Percentiles rank a stretch among this genome's conserved stretches.
Evolutionary conservation across 257 asterid genomes (phyloP).

Genomic region (Petrea volubilis): DNA sequence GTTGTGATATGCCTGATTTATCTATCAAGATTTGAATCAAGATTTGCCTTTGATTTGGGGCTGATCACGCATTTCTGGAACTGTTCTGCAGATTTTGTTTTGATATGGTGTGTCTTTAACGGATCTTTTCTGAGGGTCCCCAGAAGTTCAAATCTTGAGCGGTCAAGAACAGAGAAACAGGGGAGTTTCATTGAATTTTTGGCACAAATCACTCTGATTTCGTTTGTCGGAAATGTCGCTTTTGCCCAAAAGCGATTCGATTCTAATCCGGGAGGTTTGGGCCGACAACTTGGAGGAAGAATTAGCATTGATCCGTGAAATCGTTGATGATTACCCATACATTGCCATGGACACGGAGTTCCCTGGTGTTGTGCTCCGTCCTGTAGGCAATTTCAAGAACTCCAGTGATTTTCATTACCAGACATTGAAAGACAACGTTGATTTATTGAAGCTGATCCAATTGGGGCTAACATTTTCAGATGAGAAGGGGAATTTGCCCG

Average conservation of each 20-base stretch:
- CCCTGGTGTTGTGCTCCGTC: slow-evolving; percentile 63
- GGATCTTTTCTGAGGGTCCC: slow-evolving; percentile 14
- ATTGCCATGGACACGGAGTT: slow-evolving; percentile 88
- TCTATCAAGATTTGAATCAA: not conserved
- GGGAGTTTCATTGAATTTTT: not conserved
- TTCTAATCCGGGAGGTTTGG: slow-evolving; percentile 82
- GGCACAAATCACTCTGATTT: slow-evolving; percentile 9
- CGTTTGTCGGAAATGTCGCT: slow-evolving; percentile 51
- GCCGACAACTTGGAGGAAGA: slow-evolving; percentile 69
- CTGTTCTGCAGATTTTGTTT: slow-evolving; percentile 45
- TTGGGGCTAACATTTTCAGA: slow-evolving; percentile 71
- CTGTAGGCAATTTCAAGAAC: slow-evolving; percentile 61
- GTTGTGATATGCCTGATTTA: slow-evolving; percentile 2
- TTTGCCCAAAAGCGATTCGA: slow-evolving; percentile 58
- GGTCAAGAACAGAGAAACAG: not conserved
- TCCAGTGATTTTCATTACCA: slow-evolving; percentile 60
- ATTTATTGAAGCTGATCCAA: slow-evolving; percentile 70
- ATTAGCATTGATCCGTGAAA: slow-evolving; percentile 54
- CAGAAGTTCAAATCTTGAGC: slow-evolving; percentile 5
- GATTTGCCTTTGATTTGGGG: slow-evolving; percentile 10
- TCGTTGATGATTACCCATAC: slow-evolving; percentile 66
- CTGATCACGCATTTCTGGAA: not conserved
- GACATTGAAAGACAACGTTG: slow-evolving; percentile 68
- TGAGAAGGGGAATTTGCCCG: slow-evolving; percentile 69
- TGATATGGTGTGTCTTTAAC: slow-evolving; percentile 11